Conservation (phyloP, 2,329 filamentous ascomycete genomes). For the Cladosporium sp. region DNA sequence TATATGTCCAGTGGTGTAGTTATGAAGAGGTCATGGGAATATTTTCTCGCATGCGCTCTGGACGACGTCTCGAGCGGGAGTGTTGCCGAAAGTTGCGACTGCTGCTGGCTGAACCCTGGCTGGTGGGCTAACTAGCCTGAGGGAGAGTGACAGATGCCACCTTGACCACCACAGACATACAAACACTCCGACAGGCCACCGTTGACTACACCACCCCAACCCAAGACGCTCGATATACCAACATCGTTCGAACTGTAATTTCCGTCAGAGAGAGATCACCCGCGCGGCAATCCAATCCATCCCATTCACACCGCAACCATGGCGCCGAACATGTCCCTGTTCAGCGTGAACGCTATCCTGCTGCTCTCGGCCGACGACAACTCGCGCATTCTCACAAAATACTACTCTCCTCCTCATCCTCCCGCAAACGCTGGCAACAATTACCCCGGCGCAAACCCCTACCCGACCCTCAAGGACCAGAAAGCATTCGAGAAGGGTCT, state of each 20-base stretch:
- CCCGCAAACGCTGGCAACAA: slow-evolving; percentile 56
- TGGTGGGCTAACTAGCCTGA: slow-evolving; percentile 1
- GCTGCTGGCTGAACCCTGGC: slow-evolving; percentile 1
- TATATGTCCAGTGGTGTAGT: background rate
- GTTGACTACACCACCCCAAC: background rate
- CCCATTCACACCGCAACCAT: slow-evolving; percentile 31
- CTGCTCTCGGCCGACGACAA: slow-evolving; percentile 71
- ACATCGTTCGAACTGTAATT: background rate
- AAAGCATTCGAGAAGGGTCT: slow-evolving; percentile 96
- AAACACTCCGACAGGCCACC: background rate
- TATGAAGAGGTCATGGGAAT: no score
- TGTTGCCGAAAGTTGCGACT: background rate
- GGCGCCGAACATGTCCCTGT: slow-evolving; percentile 51
- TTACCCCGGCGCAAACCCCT: slow-evolving; percentile 67
- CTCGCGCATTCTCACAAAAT: slow-evolving; percentile 88
- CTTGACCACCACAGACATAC: background rate
- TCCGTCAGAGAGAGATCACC: background rate
- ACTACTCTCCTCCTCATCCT: slow-evolving; percentile 70
- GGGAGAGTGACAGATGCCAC: background rate
- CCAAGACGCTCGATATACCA: background rate
- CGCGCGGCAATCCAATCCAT: background rate
- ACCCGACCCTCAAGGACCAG: slow-evolving; percentile 85
- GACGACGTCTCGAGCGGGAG: background rate
- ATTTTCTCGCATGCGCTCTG: background rate
- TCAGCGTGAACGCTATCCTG: slow-evolving; percentile 50